Percentiles rank a stretch among this genome's conserved stretches.
These are phyloP conservation scores for Ceratobasidium sp. DNA, from an alignment of 1,284 basidiomycete genomes.

Conservation along the genomic window DNA sequence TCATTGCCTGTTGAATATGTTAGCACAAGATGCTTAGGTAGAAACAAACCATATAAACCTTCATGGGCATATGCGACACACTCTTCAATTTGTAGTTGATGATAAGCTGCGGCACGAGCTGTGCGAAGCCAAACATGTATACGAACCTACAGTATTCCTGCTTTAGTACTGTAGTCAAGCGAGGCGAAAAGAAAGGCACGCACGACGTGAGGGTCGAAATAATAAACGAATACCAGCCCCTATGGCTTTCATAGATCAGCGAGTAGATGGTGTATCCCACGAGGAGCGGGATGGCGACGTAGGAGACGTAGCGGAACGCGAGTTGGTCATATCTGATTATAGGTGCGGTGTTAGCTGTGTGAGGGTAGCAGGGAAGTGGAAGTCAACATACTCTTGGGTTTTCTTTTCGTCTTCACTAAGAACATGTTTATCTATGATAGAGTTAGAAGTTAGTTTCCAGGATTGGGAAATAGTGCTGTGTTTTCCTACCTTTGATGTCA, in stretches of 20 bases:
- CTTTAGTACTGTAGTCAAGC: no score
- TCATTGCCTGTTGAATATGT: constrained; percentile 74
- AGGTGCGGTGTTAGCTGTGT: constrained; percentile 50
- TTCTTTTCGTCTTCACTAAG: constrained; percentile 95
- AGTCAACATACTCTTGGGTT: constrained; percentile 87
- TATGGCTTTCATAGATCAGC: constrained; percentile 88
- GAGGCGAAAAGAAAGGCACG: not conserved
- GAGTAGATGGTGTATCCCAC: constrained; percentile 92
- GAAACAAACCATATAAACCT: constrained; percentile 56
- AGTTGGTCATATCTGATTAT: constrained; percentile 79
- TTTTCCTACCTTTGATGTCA: constrained; percentile 77
- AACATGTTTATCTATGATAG: constrained; percentile 85
- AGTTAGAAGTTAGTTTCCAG: constrained; percentile 15
- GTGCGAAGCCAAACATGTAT: constrained; percentile 97
- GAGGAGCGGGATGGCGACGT: constrained; percentile 86
- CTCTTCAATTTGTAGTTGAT: constrained; percentile 98
- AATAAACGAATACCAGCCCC: constrained; percentile 95
- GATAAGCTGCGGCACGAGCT: constrained; percentile 92
- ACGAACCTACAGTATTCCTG: constrained; percentile 77
- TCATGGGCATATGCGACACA: constrained; percentile 95
- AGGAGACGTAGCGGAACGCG: constrained; percentile 93
- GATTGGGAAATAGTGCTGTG: not conserved
- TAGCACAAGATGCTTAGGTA: not conserved
- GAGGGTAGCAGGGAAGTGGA: constrained; percentile 45
- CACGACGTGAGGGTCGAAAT: constrained; percentile 69